These are phyloP conservation scores for Mercurialis annua DNA, from an alignment of 345 rosid species.

Conservation along the genomic window DNA sequence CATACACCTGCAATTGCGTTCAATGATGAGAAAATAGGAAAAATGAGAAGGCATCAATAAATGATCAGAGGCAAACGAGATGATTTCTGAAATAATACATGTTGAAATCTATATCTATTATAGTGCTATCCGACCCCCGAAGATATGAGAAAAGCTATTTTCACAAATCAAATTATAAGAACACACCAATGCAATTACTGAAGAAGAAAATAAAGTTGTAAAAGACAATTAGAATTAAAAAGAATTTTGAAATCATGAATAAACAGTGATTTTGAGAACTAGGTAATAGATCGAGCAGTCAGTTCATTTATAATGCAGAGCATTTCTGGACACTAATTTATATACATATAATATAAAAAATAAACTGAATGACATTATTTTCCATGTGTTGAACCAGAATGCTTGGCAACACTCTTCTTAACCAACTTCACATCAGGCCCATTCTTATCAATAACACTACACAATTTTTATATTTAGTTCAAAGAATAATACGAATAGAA, in stretches of 20 bases:
- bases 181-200: not conserved
- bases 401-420: not conserved
- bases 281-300: not conserved
- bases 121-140: not conserved
- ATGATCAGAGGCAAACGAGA: not conserved
- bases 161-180: not conserved
- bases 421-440: not conserved
- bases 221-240: not conserved
- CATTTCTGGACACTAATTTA: not conserved
- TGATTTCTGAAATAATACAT: not conserved
- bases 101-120: not conserved
- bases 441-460: not conserved
- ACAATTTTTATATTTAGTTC: not conserved
- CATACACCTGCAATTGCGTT: conserved; percentile 60
- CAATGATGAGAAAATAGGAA: not conserved
- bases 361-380: not conserved
- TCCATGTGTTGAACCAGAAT: not conserved
- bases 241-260: not conserved
- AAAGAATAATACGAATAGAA: conserved; percentile 8
- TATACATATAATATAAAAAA: not conserved
- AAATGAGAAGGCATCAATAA: not conserved
- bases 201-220: not conserved
- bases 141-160: not conserved
- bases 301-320: not conserved
- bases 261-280: not conserved